Evolutionary conservation across 768 basidiomycete genomes (phyloP).

Genomic region (Russula ochroleuca): DNA sequence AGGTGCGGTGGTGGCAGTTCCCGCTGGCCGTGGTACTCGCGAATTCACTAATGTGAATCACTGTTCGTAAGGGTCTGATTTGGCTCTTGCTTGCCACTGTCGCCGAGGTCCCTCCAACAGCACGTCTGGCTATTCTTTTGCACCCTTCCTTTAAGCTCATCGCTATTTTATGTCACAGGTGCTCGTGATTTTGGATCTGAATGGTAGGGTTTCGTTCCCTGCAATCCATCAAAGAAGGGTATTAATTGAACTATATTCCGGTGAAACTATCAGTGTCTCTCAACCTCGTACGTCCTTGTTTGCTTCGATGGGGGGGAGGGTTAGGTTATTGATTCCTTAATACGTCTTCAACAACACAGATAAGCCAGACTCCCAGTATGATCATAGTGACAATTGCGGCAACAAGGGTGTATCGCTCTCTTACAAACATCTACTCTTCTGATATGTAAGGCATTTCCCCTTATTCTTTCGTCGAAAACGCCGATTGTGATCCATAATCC

Average conservation of each 20-base stretch:
- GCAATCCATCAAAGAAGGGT: background rate
- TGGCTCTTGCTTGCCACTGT: constrained; percentile 1
- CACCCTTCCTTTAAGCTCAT: background rate
- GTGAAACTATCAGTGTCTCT: background rate
- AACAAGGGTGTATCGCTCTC: background rate
- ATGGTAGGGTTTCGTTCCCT: background rate
- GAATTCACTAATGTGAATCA: background rate
- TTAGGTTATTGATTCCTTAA: background rate
- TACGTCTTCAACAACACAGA: background rate
- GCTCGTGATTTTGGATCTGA: constrained; percentile 4
- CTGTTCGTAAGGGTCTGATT: background rate
- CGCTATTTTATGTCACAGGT: background rate
- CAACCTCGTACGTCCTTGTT: background rate
- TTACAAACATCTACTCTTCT: background rate
- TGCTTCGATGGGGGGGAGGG: background rate
- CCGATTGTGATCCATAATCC: background rate
- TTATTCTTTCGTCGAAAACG: background rate
- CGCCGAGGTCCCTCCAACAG: background rate
- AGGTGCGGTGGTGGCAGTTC: background rate
- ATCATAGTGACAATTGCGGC: background rate
- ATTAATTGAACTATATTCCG: background rate
- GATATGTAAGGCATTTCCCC: background rate
- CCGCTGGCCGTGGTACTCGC: background rate
- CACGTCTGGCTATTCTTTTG: background rate
- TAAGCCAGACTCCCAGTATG: background rate